Evolutionary conservation across 2,329 filamentous ascomycete species (phyloP), one percentile per base, ranked within the genome.

Genomic region (Pestalotiopsis sp.): DNA sequence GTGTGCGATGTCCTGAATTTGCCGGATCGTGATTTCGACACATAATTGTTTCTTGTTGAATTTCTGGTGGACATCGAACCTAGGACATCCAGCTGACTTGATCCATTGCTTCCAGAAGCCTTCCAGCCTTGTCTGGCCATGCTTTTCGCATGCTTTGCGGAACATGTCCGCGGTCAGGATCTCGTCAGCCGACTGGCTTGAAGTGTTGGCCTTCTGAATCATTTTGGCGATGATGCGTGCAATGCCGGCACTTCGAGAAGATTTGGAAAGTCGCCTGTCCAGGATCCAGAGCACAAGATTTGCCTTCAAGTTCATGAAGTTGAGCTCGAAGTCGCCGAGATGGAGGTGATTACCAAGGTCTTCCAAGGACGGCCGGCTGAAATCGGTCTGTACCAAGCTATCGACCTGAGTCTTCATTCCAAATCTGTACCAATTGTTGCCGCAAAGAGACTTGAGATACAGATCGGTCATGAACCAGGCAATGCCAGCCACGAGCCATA

Each of bases 11-110:
- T 85, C 81, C 70, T 91, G 93, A 0, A 89, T 88, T 79, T 99
- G 97, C 65, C 88, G 89, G 72, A 99, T 93, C 11, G 90, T 92
- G 85, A 99, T 92, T 79, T 98, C 95, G 1, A 99, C 94, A 36
- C 95, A 95, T 4, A 98, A 86, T 74, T 97, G 93, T 83, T 99
- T 99, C 83, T 98, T 98, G 78, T 99, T 99, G 82, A 99, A 99
- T 20, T 91, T 89, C 73, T 97, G 95, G 52, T 90, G 92, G 63
- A 97, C 93, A 63, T 92, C 87, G 74, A 99, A 97, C 57, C 91
- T 89, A 0, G 97, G 96, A 75, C 95, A 98, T 0, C 97, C 97
- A 17, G 94, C 91, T 12, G 93, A 92, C 71, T 92, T 89, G 0
- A 99, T 89, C 95, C 95, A 99, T 77, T 99, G 95, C 58, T 91